These are phyloP conservation scores for Trichoderma arundinaceum DNA, from an alignment of 2,329 filamentous ascomycete genomes.

Conservation along the genomic window DNA sequence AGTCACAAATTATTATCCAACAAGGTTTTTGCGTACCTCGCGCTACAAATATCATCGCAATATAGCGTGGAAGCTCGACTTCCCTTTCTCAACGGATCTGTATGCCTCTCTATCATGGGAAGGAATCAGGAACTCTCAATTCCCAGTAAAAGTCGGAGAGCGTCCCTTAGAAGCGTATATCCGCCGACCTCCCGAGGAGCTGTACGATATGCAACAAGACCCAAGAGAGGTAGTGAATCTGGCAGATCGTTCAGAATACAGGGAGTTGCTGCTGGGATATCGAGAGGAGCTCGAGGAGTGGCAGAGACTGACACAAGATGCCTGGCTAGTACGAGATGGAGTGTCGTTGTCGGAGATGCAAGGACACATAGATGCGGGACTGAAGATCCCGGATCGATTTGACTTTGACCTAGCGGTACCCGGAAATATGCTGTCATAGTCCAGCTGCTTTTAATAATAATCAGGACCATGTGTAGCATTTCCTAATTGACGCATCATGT, in stretches of 20 bases:
- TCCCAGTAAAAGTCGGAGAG: slow-evolving; percentile 14
- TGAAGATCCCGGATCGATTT: slow-evolving; percentile 17
- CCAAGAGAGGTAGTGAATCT: slow-evolving; percentile 9
- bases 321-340: slow-evolving; percentile 15
- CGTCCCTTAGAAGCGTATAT: slow-evolving; percentile 19
- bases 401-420: slow-evolving; percentile 17
- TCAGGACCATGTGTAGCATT: background rate
- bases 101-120: slow-evolving; percentile 24
- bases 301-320: slow-evolving; percentile 16
- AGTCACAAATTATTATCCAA: slow-evolving; percentile 23
- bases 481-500: background rate
- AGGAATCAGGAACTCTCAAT: slow-evolving; percentile 9
- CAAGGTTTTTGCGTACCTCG: slow-evolving; percentile 13
- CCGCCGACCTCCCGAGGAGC: slow-evolving; percentile 15
- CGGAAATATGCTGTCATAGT: background rate
- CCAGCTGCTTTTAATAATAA: background rate
- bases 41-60: slow-evolving; percentile 27
- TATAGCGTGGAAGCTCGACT: slow-evolving; percentile 25
- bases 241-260: slow-evolving; percentile 9
- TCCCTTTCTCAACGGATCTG: slow-evolving; percentile 18
- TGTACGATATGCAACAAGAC: slow-evolving; percentile 19
- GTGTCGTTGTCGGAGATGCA: slow-evolving; percentile 24
- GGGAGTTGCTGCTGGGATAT: background rate
- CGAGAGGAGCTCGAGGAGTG: slow-evolving; percentile 12
- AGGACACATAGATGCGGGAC: slow-evolving; percentile 15